phyloP scores from a whole-genome alignment of 768 basidiomycete genomes.

The Boletus barrowsii region DNA sequence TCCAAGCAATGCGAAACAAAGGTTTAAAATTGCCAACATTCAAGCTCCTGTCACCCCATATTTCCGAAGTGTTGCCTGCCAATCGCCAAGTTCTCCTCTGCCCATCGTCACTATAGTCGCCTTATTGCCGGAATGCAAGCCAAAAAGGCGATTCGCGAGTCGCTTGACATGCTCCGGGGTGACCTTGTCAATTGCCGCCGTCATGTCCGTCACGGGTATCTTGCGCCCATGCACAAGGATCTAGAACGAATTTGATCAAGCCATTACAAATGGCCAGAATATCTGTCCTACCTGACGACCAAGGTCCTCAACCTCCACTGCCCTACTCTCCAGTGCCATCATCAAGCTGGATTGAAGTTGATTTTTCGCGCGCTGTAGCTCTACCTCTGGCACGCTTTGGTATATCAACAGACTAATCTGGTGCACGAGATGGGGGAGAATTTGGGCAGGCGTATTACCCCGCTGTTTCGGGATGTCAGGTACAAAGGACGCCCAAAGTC shows the following conservation, averaged over 20 bases:
- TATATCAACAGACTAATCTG: constrained; percentile 83
- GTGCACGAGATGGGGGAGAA: constrained; percentile 81
- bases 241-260: constrained; percentile 34
- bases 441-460: constrained; percentile 64
- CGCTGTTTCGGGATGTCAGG: constrained; percentile 55
- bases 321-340: constrained; percentile 90
- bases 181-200: constrained; percentile 76
- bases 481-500: constrained; percentile 82
- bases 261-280: background rate
- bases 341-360: constrained; percentile 90
- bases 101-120: constrained; percentile 86
- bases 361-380: constrained; percentile 88
- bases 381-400: constrained; percentile 57
- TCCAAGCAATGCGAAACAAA: background rate
- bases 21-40: background rate
- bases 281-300: constrained; percentile 69
- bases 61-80: constrained; percentile 57
- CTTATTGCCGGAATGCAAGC: constrained; percentile 55
- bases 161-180: constrained; percentile 65
- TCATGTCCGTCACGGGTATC: constrained; percentile 89
- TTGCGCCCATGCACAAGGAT: constrained; percentile 84
- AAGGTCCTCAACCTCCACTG: constrained; percentile 84
- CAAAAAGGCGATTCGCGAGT: constrained; percentile 76
- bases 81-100: constrained; percentile 70
- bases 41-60: constrained; percentile 56